Conservation (phyloP, 1,284 basidiomycete species). For the Malassezia arunalokei region DNA sequence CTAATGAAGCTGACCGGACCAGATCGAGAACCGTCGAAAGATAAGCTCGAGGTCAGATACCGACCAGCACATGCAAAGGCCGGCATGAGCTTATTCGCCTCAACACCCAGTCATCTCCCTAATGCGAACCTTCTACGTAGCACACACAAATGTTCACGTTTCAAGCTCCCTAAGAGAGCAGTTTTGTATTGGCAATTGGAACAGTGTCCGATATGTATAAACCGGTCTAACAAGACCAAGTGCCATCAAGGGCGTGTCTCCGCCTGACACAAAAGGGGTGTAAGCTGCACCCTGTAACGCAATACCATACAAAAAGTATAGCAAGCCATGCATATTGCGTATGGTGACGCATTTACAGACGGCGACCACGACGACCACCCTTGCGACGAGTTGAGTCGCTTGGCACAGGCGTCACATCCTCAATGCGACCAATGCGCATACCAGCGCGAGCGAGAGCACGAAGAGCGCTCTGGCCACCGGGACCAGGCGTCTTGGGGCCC, state of each 20-base stretch:
- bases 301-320: neutral
- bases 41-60: conserved; percentile 50
- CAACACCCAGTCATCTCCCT: no score
- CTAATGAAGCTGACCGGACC: neutral
- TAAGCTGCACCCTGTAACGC: neutral
- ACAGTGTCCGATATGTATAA: conserved; percentile 8
- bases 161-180: conserved; percentile 9
- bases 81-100: no score
- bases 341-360: conserved; percentile 54
- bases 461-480: conserved; percentile 93
- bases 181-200: conserved; percentile 15
- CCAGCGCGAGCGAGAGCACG: conserved; percentile 96
- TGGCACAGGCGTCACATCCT: conserved; percentile 80
- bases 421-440: conserved; percentile 95
- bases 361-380: conserved; percentile 99
- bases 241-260: neutral
- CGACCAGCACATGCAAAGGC: no score
- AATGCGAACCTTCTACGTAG: neutral
- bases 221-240: conserved; percentile 1
- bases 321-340: neutral
- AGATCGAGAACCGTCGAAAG: conserved; percentile 98
- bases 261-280: neutral
- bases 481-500: conserved; percentile 95
- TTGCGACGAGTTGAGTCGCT: conserved; percentile 95
- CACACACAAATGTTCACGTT: conserved; percentile 15